Base-by-base conservation (phyloP, 2,329 filamentous ascomycete species). In the Botryotinia calthae region DNA sequence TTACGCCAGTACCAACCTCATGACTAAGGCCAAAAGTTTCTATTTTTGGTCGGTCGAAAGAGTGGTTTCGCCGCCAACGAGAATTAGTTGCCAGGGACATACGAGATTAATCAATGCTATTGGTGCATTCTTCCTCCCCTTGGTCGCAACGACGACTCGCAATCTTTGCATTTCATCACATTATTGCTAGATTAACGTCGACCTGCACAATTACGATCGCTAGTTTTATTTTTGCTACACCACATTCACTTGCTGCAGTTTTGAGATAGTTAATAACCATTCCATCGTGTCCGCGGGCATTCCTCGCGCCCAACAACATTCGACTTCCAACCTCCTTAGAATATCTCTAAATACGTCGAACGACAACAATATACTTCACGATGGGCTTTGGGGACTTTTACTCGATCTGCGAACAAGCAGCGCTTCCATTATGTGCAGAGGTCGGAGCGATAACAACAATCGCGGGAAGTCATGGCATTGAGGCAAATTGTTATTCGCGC, bases 311-410 rank as follows among this genome's bases (percentile, higher is more conserved):
- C n/a, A 51, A 48, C 22, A 54, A 64, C 73, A 62, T 63, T 58
- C 51, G 62, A 74, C 69, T 46, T 66, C 67, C 65, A 72, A 40
- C 63, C 75, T 75, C 74, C 75, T 74, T 73, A 73, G 59, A 76
- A 74, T 59, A 72, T 65, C 67, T 34, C 65, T 71, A 65, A 31
- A n/a, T 64, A 72, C 69, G 62, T 31, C 75, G 31, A 59, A 51
- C 56, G n/a, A 72, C 42, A 67, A 56, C 66, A 22, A 67, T 42
- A 66, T 46, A 66, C 62, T 63, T 34, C 69, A 77, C 54, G 40
- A 95, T 97, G 87, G 92, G 90, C 76, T 98, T 98, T 83, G 95
- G 95, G 78, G 92, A 97, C 84, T 98, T 98, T 84, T 89, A 91
- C 73, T 86, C 87, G 78, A 91, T 98, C 85, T 99, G 96, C 88